Base-by-base conservation (phyloP, 2,329 filamentous ascomycete species). In the Aspergillus fumigatiaffinis region DNA sequence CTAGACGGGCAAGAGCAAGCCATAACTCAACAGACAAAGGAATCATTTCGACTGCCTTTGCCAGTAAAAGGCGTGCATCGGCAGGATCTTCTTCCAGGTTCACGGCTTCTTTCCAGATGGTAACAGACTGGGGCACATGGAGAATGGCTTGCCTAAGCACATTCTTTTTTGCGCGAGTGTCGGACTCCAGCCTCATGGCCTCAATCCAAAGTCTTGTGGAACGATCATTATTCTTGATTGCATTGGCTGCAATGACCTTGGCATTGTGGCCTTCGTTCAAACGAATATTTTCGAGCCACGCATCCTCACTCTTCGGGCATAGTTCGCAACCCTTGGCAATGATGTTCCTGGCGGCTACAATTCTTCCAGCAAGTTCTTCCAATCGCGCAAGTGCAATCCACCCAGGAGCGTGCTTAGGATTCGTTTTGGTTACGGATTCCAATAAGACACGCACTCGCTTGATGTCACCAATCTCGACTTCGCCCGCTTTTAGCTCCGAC, bases 381-480 rank as follows among this genome's bases (percentile, higher is more conserved):
- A 99, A 76, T 68, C 94, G 86, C 17, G 93, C 92, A 3, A 94
- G 90, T 4, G 95, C 94, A 66, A 99, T 95, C 90, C 95, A 99
- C 21, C 92, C 94, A 9, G 94, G 90, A 0, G 90, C 92, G 70
- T 97, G 95, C 61, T 91, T 92, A 2, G 93, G 91, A 72, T 99
- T 99, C 7, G 93, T 97, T 76, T 94, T 95, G 72, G 96, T 95
- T 50, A 97, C 94, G 0, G 93, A 97, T 71, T 96, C 92, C n/a
- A 99, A 79, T 38, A 99, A 82, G 62, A 92, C 88, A 61, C 94
- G 86, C 20, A 95, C 94, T 74, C 94, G 89, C 71, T 96, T 96
- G 72, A 99, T 91, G 69, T 99, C 94, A 59, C 94, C 93, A 26
- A 97, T 90, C 66, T 92, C 89, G 4, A 90, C 85, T 68, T 95